Evolutionary conservation across 352 stramenopile genomes (phyloP).

Genomic region (Phytophthora idaei): DNA sequence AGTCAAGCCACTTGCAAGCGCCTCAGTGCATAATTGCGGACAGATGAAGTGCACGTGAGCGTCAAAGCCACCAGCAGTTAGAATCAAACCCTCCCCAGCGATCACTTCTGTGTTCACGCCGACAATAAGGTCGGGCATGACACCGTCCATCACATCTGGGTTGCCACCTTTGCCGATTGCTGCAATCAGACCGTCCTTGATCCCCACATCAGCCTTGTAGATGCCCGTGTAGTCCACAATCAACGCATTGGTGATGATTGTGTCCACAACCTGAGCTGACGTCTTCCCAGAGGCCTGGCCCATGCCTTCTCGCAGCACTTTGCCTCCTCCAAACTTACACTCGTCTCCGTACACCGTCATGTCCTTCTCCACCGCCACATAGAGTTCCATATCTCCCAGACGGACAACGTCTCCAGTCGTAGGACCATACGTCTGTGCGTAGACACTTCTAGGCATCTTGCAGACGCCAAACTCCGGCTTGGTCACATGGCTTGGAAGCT

Average conservation of each 20-base stretch:
- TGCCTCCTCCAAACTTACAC: conserved; percentile 97
- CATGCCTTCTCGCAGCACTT: conserved; percentile 89
- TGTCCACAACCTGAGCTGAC: conserved; percentile 84
- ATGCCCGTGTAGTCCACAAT: conserved; percentile 96
- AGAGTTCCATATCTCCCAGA: conserved; percentile 94
- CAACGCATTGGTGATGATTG: conserved; percentile 97
- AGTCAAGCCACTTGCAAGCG: conserved; percentile 92
- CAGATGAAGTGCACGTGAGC: conserved; percentile 98
- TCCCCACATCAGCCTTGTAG: conserved; percentile 96
- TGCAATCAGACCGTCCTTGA: conserved; percentile 93
- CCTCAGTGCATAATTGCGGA: conserved; percentile 93
- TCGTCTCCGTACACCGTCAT: conserved; percentile 81
- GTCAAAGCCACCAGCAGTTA: conserved; percentile 96
- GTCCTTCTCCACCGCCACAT: conserved; percentile 92
- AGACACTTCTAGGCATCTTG: conserved; percentile 72
- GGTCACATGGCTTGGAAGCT: conserved; percentile 29
- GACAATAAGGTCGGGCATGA: conserved; percentile 88
- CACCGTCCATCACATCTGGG: conserved; percentile 95
- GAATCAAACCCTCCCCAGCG: conserved; percentile 95
- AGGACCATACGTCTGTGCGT: conserved; percentile 93
- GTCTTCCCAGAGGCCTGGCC: conserved; percentile 62
- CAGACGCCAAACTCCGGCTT: conserved; percentile 44
- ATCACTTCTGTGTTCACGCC: conserved; percentile 96
- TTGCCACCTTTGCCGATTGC: conserved; percentile 98
- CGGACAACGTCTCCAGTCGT: conserved; percentile 94